A percentile compares a stretch with the other conserved stretches of the same genome.
Conservation (phyloP, 148 eudicot genomes). For the Spergularia bocconei region DNA sequence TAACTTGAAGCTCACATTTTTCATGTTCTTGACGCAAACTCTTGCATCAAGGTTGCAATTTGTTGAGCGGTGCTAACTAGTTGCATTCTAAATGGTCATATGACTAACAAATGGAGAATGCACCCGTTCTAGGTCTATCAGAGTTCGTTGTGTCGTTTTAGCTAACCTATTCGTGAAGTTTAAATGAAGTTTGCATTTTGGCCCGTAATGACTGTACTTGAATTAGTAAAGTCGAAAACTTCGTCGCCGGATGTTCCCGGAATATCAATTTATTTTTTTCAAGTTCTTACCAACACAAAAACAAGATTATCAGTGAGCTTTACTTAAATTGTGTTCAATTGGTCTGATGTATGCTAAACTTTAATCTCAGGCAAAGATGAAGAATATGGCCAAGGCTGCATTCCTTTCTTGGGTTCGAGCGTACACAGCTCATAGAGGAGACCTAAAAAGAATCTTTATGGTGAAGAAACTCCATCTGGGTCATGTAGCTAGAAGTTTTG, state of each 20-base stretch:
- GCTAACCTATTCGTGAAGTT: not conserved
- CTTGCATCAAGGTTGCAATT: too few species aligned
- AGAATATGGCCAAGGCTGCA: conserved; percentile 64
- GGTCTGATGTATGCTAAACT: conserved; percentile 2
- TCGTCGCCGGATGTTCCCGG: not conserved
- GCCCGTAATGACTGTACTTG: too few species aligned
- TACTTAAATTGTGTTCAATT: not conserved
- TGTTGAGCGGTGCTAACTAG: too few species aligned
- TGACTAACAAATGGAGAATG: too few species aligned
- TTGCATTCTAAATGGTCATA: too few species aligned
- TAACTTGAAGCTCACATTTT: too few species aligned
- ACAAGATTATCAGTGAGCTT: not conserved
- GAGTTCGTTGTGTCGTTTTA: not conserved
- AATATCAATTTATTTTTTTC: not conserved
- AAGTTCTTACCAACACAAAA: not conserved
- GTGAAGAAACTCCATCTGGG: conserved; percentile 88
- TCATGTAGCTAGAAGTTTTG: conserved; percentile 90
- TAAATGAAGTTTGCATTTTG: not conserved
- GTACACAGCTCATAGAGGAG: conserved; percentile 91
- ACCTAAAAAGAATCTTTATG: conserved; percentile 78
- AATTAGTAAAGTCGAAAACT: too few species aligned
- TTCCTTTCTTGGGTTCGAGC: conserved; percentile 94
- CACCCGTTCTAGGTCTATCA: not conserved
- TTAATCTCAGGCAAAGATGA: conserved; percentile 49
- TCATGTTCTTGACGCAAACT: too few species aligned